These are phyloP conservation scores for Parathielavia hyrcaniae DNA, from an alignment of 495 filamentous ascomycete species.

Conservation along the genomic window DNA sequence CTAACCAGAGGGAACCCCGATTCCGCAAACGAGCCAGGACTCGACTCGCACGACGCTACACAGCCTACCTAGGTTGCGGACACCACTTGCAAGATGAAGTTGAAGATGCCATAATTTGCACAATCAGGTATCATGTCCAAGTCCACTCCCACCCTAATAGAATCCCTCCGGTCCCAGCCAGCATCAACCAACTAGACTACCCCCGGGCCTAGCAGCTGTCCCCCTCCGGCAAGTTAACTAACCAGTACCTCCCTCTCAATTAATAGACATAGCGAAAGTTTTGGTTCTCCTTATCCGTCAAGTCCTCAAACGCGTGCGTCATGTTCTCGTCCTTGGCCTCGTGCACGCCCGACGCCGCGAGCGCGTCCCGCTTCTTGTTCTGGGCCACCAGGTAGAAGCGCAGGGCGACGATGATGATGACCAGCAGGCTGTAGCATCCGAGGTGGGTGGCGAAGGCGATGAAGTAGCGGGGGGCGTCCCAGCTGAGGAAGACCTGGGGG, in stretches of 20 bases:
- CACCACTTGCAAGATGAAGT: too few species aligned
- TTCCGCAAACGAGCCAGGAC: too few species aligned
- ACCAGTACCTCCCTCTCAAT: not conserved
- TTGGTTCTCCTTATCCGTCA: conserved; percentile 53
- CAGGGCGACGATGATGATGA: conserved; percentile 43
- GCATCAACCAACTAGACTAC: too few species aligned
- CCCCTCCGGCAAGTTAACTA: too few species aligned
- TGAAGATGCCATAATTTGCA: too few species aligned
- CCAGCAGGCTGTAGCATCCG: conserved; percentile 46
- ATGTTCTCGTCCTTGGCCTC: conserved; percentile 40
- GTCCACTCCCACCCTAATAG: too few species aligned
- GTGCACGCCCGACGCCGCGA: conserved; percentile 38
- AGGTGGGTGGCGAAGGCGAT: conserved; percentile 52
- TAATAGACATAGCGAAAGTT: conserved; percentile 48
- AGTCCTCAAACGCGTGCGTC: conserved; percentile 51
- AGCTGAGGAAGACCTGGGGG: conserved; percentile 49
- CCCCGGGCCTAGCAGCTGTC: too few species aligned
- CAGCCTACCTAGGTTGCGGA: too few species aligned
- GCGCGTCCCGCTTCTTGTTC: conserved; percentile 45
- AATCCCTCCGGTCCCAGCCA: too few species aligned
- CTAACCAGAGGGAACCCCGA: too few species aligned
- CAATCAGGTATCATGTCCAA: too few species aligned
- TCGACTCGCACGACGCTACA: too few species aligned
- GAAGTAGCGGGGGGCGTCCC: conserved; percentile 46
- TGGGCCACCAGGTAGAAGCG: conserved; percentile 42